Evolutionary conservation across 2,329 filamentous ascomycete genomes (phyloP).

Genomic region (Colletotrichum sp.): DNA sequence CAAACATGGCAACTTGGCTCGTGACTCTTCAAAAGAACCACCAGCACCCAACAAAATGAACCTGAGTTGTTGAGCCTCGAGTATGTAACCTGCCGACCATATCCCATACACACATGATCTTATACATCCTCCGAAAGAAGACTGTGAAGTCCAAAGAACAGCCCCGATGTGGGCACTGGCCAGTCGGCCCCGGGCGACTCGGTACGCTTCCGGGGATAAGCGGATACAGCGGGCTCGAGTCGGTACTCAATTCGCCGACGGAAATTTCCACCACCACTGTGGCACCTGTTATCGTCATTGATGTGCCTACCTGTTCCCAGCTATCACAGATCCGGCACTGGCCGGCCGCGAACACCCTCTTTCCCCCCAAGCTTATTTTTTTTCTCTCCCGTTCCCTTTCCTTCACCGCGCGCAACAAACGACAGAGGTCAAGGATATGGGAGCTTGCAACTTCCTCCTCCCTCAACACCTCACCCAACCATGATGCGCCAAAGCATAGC

Average conservation of each 20-base stretch:
- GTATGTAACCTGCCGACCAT: neutral
- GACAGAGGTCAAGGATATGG: neutral
- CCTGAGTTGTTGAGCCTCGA: neutral
- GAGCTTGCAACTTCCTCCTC: neutral
- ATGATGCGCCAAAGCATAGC: slow-evolving; percentile 33
- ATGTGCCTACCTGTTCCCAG: neutral
- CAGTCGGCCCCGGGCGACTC: neutral
- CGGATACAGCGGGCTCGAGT: slow-evolving; percentile 1
- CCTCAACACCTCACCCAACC: neutral
- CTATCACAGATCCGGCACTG: neutral
- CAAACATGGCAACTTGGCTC: neutral
- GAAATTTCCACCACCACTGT: neutral
- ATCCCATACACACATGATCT: neutral
- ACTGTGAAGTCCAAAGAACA: neutral
- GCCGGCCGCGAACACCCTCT: neutral
- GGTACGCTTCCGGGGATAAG: slow-evolving; percentile 15
- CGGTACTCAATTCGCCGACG: slow-evolving; percentile 13
- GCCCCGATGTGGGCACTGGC: slow-evolving; percentile 1
- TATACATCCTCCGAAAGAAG: neutral
- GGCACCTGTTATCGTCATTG: slow-evolving; percentile 11
- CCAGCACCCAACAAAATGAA: neutral
- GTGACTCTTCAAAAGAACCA: neutral
- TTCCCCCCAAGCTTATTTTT: neutral
- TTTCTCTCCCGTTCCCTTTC: neutral
- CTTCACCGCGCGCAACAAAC: neutral